These are phyloP conservation scores for Ophiosphaerella korrae DNA, from an alignment of 2,329 filamentous ascomycete genomes.

Conservation along the genomic window DNA sequence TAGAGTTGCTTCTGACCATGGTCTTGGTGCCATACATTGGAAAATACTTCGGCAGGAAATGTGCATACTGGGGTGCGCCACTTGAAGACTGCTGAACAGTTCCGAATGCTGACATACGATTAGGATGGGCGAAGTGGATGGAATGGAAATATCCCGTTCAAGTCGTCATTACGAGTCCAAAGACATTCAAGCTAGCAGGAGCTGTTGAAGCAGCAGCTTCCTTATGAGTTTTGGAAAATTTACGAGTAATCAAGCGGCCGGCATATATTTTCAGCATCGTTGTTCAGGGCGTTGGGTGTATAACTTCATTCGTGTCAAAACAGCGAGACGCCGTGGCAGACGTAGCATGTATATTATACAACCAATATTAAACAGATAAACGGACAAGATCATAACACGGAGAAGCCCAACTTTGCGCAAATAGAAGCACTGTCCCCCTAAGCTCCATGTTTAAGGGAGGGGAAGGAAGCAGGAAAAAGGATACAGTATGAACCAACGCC, in stretches of 20 bases:
- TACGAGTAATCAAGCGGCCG: conserved; percentile 16
- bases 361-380: too few species aligned
- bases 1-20: conserved; percentile 93
- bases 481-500: too few species aligned
- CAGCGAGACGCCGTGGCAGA: not conserved
- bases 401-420: too few species aligned
- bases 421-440: too few species aligned
- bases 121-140: conserved; percentile 96
- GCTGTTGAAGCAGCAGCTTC: conserved; percentile 54
- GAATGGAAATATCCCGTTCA: conserved; percentile 90
- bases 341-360: not conserved
- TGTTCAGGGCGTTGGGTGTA: not conserved
- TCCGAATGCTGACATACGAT: conserved; percentile 3
- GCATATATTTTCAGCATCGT: not conserved
- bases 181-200: conserved; percentile 53
- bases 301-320: not conserved
- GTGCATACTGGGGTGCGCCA: conserved; percentile 90
- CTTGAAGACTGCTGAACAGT: not conserved
- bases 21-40: conserved; percentile 91
- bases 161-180: conserved; percentile 59
- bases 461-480: too few species aligned
- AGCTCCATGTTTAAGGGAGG: too few species aligned
- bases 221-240: conserved; percentile 28
- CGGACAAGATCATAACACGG: too few species aligned
- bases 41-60: conserved; percentile 93